Evolutionary conservation across 768 basidiomycete species (phyloP), one percentile per base, ranked within the genome.

Genomic region (Boletus barrowsii): DNA sequence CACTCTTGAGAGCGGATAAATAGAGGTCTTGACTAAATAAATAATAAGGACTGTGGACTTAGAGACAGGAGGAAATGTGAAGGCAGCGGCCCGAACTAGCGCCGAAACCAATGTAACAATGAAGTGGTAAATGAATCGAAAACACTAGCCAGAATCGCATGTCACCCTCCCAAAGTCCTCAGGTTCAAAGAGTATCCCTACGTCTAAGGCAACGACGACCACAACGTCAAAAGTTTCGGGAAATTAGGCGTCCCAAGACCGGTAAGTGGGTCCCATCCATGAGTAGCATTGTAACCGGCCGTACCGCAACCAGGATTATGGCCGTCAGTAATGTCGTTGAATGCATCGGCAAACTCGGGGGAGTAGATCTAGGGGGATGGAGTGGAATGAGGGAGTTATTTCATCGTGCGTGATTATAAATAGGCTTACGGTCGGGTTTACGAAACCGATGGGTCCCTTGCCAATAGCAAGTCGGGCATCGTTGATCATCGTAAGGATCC

Each of bases 301-400:
- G 74, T 74, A n/a, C 73, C 72, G 51, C 79, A 79, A 2, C 79
- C 78, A 3, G 67, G 72, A 52, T 79, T 80, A 2, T 63, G 65
- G 3, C 81, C 81, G 5, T 62, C 59, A 1, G 72, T 76, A 49
- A 82, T 80, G 51, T 82, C 81, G 52, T 80, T 70, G 59, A 58
- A 51, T 10, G 48, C 57, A 0, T 5, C 5, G 20, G 44, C 22
- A 41, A 58, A 58, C 29, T 52, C 29, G 5, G 48, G 0, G 8
- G 57, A 58, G 11, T 58, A 58, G 8, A 58, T 58, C 56, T 58
- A 42, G n/a, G 11, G 9, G 4, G 13, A 17, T 3, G 20, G 8
- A 4, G 10, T 10, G 6, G 15, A 7, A 20, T 33, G 0, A 32
- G 24, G 3, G 6, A 17, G 4, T 15, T 10, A 13, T 22, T 33